Evolutionary conservation across 2,329 filamentous ascomycete genomes (phyloP).

Genomic region (Monosporascus sp.): DNA sequence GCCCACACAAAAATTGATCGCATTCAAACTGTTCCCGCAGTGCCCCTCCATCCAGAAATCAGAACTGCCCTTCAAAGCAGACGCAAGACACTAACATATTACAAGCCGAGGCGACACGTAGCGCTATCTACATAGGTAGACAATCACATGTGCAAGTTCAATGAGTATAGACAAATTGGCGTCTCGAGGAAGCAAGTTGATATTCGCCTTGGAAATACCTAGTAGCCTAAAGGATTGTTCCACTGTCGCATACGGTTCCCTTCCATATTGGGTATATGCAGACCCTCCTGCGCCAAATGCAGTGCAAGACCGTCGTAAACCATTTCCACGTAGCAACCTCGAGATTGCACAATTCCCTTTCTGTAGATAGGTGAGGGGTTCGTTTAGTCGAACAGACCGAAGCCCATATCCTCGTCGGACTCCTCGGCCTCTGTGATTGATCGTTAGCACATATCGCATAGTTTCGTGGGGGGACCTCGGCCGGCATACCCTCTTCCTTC

Average conservation of each 20-base stretch:
- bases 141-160: too few relatives aligned
- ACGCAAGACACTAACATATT: too few relatives aligned
- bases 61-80: too few relatives aligned
- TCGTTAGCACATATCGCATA: slow-evolving; percentile 1
- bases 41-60: too few relatives aligned
- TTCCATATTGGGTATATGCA: slow-evolving; percentile 17
- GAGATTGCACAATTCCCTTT: slow-evolving; percentile 20
- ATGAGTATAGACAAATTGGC: too few relatives aligned
- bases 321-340: slow-evolving; percentile 21
- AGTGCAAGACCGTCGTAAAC: slow-evolving; percentile 22
- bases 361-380: slow-evolving; percentile 13
- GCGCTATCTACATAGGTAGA: too few relatives aligned
- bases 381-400: slow-evolving; percentile 71
- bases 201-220: slow-evolving; percentile 20
- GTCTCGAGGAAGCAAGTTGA: slow-evolving; percentile 18
- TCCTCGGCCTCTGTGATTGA: slow-evolving; percentile 52
- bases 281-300: slow-evolving; percentile 22
- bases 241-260: slow-evolving; percentile 9
- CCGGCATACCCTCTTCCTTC: slow-evolving; percentile 68
- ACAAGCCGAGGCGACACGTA: too few relatives aligned
- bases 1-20: too few relatives aligned
- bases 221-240: slow-evolving; percentile 5
- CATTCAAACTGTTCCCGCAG: too few relatives aligned
- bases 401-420: slow-evolving; percentile 72
- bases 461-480: neutral